phyloP scores from a whole-genome alignment of 2,329 filamentous ascomycete species.

The Venturia nashicola region DNA sequence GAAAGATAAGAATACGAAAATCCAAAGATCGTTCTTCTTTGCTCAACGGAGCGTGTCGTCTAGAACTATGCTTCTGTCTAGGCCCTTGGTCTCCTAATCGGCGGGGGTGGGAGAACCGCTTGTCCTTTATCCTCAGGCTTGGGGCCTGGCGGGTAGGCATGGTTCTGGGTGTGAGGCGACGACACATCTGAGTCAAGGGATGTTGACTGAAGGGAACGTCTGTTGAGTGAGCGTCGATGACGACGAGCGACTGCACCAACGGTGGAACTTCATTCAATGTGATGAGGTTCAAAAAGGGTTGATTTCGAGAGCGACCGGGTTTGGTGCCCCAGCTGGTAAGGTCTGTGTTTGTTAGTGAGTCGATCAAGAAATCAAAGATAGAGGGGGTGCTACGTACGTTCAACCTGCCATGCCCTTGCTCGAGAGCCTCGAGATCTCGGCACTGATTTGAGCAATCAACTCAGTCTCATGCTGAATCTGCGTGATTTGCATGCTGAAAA shows the following conservation, averaged over 20 bases:
- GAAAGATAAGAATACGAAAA: not conserved
- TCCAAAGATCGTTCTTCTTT: not conserved
- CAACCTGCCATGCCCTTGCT: conserved; percentile 1
- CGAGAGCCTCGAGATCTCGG: not conserved
- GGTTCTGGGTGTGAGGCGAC: not conserved
- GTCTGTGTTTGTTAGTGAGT: not conserved
- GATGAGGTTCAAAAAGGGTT: not conserved
- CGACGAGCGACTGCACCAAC: not conserved
- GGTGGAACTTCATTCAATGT: not conserved
- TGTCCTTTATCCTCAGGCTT: not conserved
- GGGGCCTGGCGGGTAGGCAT: not conserved
- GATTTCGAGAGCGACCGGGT: not conserved
- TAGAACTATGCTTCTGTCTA: not conserved
- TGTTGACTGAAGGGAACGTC: not conserved
- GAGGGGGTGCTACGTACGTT: not conserved
- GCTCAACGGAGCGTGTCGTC: not conserved
- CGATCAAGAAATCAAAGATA: too few species aligned
- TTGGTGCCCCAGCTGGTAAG: not conserved
- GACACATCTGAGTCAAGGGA: not conserved
- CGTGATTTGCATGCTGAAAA: conserved; percentile 1
- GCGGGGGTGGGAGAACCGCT: not conserved
- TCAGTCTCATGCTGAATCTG: conserved; percentile 5
- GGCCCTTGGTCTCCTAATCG: not conserved
- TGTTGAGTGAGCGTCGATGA: not conserved
- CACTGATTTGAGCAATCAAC: conserved; percentile 1